These are phyloP conservation scores for Vanrija sp. DNA, from an alignment of 1,284 basidiomycete genomes.

Conservation along the genomic window DNA sequence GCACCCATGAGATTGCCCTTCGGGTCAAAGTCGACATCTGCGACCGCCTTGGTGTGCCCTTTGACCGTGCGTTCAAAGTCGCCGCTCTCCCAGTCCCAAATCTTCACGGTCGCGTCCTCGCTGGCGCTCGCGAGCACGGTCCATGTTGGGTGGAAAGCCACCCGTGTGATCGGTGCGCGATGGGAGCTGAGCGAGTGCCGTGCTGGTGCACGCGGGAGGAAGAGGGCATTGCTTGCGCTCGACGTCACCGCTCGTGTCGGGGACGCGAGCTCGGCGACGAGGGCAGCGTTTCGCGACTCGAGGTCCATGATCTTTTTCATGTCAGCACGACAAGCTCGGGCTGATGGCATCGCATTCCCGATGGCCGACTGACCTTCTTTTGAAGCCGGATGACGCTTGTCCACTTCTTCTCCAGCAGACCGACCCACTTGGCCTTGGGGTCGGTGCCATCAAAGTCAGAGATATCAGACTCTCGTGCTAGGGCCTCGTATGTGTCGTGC, in stretches of 20 bases:
- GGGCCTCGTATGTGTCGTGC: slow-evolving; percentile 59
- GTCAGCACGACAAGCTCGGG: neutral
- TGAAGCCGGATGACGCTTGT: slow-evolving; percentile 86
- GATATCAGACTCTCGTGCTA: slow-evolving; percentile 58
- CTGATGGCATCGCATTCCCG: neutral
- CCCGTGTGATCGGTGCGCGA: slow-evolving; percentile 66
- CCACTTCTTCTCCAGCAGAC: slow-evolving; percentile 91
- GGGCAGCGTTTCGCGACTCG: slow-evolving; percentile 69
- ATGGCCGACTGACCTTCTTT: slow-evolving; percentile 62
- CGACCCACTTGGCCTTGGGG: slow-evolving; percentile 75
- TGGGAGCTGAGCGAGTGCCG: slow-evolving; percentile 76
- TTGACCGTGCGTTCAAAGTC: slow-evolving; percentile 88
- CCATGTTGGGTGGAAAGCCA: slow-evolving; percentile 84
- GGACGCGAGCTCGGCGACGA: slow-evolving; percentile 66
- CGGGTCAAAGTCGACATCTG: slow-evolving; percentile 81
- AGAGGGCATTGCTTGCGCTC: slow-evolving; percentile 60
- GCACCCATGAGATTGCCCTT: slow-evolving; percentile 74
- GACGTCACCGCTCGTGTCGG: slow-evolving; percentile 48
- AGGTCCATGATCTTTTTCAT: slow-evolving; percentile 78
- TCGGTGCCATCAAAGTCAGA: slow-evolving; percentile 66
- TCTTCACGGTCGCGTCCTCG: slow-evolving; percentile 82
- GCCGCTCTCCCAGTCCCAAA: slow-evolving; percentile 95
- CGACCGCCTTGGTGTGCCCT: slow-evolving; percentile 83
- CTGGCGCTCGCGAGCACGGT: slow-evolving; percentile 77
- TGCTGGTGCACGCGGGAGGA: slow-evolving; percentile 76